These are phyloP conservation scores for Naegleria lovaniensis DNA, from an alignment of 208 protist species.

Conservation along the genomic window DNA sequence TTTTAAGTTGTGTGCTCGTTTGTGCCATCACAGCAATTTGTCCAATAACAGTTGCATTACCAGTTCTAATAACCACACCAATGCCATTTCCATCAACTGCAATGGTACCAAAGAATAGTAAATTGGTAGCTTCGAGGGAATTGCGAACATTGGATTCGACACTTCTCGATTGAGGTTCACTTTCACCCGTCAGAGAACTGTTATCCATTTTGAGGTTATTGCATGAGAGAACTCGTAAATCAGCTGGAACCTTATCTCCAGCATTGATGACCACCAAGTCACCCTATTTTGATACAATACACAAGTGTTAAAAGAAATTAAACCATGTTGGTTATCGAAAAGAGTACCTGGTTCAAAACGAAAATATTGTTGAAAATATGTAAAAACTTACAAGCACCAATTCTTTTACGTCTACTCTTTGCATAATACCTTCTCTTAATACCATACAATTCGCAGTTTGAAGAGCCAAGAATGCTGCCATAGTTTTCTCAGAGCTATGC, in stretches of 20 bases:
- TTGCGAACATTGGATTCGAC: conserved; percentile 44
- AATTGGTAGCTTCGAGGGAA: conserved; percentile 47
- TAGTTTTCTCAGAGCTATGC: conserved; percentile 46
- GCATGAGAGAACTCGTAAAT: conserved; percentile 56
- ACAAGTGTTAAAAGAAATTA: too few relatives aligned
- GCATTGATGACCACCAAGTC: conserved; percentile 59
- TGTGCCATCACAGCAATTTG: conserved; percentile 53
- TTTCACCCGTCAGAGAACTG: conserved; percentile 63
- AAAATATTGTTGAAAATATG: too few relatives aligned
- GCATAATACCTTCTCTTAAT: conserved; percentile 26
- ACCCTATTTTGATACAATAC: too few relatives aligned
- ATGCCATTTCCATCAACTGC: conserved; percentile 48
- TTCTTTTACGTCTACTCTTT: conserved; percentile 24
- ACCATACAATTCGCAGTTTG: neutral
- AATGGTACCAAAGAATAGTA: conserved; percentile 64
- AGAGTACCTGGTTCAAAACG: too few relatives aligned
- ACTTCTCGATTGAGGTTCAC: conserved; percentile 48
- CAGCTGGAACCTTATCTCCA: conserved; percentile 68
- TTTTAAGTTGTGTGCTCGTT: conserved; percentile 27
- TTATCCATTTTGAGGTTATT: conserved; percentile 59
- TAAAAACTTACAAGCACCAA: conserved; percentile 25
- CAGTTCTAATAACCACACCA: conserved; percentile 63
- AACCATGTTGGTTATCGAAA: too few relatives aligned
- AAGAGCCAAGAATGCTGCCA: conserved; percentile 47
- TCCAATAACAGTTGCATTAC: conserved; percentile 70